These are phyloP conservation scores for Thelonectria rubi DNA, from an alignment of 2,329 filamentous ascomycete species.

Conservation along the genomic window DNA sequence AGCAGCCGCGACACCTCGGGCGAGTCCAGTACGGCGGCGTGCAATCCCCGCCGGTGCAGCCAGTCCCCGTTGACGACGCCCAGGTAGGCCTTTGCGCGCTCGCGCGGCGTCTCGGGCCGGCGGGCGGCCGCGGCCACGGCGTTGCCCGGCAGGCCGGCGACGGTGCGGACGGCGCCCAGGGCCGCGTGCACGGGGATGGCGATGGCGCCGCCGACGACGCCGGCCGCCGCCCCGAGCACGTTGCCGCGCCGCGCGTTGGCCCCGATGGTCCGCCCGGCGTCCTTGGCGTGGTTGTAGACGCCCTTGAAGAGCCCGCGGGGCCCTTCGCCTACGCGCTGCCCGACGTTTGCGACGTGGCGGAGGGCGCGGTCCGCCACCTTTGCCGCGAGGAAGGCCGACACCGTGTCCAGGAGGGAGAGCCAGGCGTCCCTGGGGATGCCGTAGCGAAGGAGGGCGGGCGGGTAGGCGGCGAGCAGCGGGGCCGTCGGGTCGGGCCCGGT, in stretches of 20 bases:
- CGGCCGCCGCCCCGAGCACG: constrained; percentile 49
- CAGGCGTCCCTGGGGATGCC: constrained; percentile 50
- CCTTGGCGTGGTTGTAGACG: constrained; percentile 49
- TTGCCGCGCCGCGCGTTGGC: constrained; percentile 51
- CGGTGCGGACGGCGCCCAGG: constrained; percentile 48
- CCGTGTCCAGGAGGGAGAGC: constrained; percentile 49
- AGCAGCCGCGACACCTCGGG: constrained; percentile 43
- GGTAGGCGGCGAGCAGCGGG: constrained; percentile 52
- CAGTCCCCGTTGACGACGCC: constrained; percentile 55
- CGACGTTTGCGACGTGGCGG: constrained; percentile 54
- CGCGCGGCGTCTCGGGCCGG: constrained; percentile 53
- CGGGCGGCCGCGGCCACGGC: constrained; percentile 47
- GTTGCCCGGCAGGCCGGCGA: constrained; percentile 46
- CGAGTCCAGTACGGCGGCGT: constrained; percentile 49
- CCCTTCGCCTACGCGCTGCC: constrained; percentile 46
- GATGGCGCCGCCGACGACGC: constrained; percentile 50
- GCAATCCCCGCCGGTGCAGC: constrained; percentile 51
- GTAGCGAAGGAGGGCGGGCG: constrained; percentile 49
- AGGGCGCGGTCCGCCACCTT: constrained; percentile 55
- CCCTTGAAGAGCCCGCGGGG: constrained; percentile 50
- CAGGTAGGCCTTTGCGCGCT: constrained; percentile 53
- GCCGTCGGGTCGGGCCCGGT: constrained; percentile 45
- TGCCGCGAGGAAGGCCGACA: constrained; percentile 57
- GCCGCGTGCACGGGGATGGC: constrained; percentile 51
- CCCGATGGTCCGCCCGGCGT: constrained; percentile 48